Base-by-base conservation (phyloP, 2,329 filamentous ascomycete species). In the Aspergillus ruber region DNA sequence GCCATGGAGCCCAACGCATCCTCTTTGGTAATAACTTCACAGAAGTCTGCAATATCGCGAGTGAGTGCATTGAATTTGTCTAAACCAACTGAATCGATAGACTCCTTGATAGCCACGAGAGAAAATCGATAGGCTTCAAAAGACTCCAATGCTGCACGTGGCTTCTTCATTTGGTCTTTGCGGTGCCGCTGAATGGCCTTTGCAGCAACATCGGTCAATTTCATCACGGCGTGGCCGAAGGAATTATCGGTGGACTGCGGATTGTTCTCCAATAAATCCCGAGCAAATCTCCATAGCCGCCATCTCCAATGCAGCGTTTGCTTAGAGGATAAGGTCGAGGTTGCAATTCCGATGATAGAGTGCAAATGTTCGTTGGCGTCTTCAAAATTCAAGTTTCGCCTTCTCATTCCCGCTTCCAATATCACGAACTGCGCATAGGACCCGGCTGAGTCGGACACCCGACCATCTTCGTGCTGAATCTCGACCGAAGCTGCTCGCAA, bases 281-380 rank as follows among this genome's bases (percentile, higher is more conserved):
- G 59, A 40, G 60, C 48, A 29, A 71, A 54, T 45, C 66, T 62
- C 69, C 69, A 72, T 42, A 72, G 43, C 17, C 69, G 65, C 69
- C 69, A 72, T 47, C 62, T 58, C 69, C 69, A 72, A 48, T 64
- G 62, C 18, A 63, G 42, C 18, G 46, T 46, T 40, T 63, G 56
- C 46, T 63, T 61, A 2, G 61, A 65, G 17, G 59, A 62, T 7
- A 70, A 48, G 1, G 67, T 63, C 9, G 59, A 50, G 9, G 51
- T 55, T 13, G 62, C 32, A 4, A 57, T 61, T 29, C 63, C 57
- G 4, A 68, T 45, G 6, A 68, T 47, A 25, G 49, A 50, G 6
- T 47, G 44, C 38, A 68, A 48, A 12, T 49, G 47, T 35, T 60
- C 56, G 21, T 60, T 56, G 3, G 51, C 55, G 21, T 60, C 54